Conservation (phyloP, 2,329 filamentous ascomycete genomes). For the Rutstroemia sp. region DNA sequence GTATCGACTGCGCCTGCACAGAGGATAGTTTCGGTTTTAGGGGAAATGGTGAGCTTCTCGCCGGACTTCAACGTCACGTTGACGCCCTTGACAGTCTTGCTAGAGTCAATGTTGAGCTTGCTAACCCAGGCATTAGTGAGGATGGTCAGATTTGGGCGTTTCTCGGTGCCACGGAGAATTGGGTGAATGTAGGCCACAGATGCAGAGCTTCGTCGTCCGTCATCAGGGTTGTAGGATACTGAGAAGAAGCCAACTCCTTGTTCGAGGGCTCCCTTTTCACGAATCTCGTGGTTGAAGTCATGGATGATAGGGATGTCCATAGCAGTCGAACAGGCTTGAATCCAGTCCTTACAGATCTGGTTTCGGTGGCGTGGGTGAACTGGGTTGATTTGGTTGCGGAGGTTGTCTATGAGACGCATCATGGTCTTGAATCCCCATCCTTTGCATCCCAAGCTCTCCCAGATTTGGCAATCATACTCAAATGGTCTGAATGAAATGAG, state of each 20-base stretch:
- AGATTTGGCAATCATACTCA: slow-evolving; percentile 78
- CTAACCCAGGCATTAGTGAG: slow-evolving; percentile 85
- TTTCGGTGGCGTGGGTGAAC: slow-evolving; percentile 81
- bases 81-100: slow-evolving; percentile 65
- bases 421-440: slow-evolving; percentile 86
- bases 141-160: slow-evolving; percentile 75
- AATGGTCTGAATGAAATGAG: slow-evolving; percentile 90
- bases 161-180: slow-evolving; percentile 75
- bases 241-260: slow-evolving; percentile 85
- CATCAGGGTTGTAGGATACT: slow-evolving; percentile 84
- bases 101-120: slow-evolving; percentile 61
- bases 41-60: slow-evolving; percentile 46
- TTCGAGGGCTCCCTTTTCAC: slow-evolving; percentile 61
- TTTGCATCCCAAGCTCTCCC: slow-evolving; percentile 73
- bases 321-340: slow-evolving; percentile 69
- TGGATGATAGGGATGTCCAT: slow-evolving; percentile 73
- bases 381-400: slow-evolving; percentile 85
- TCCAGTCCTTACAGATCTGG: slow-evolving; percentile 87
- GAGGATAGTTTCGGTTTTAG: slow-evolving; percentile 63
- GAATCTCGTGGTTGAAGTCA: slow-evolving; percentile 84
- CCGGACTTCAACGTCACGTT: slow-evolving; percentile 54
- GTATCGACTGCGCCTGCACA: slow-evolving; percentile 33
- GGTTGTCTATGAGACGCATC: slow-evolving; percentile 71
- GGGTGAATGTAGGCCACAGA: slow-evolving; percentile 91
- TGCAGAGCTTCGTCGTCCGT: slow-evolving; percentile 75